These are phyloP conservation scores for Plasmopara halstedii DNA, from an alignment of 352 stramenopile species.

Conservation along the genomic window DNA sequence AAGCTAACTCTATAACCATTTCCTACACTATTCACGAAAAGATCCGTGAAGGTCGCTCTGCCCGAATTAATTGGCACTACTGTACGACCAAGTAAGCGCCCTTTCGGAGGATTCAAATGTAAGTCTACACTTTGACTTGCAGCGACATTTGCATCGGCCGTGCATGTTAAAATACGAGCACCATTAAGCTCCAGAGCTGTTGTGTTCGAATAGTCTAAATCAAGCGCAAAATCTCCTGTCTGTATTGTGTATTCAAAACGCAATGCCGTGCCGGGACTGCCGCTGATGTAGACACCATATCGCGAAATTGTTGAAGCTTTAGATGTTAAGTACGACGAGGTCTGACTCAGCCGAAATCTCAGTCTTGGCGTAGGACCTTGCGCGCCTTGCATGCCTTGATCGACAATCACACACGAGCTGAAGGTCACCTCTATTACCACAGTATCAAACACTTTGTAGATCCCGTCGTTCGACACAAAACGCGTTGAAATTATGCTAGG, in stretches of 20 bases:
- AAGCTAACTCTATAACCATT: conserved; percentile 65
- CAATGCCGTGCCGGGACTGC: conserved; percentile 36
- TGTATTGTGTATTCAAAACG: conserved; percentile 72
- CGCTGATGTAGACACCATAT: conserved; percentile 50
- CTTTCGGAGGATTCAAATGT: conserved; percentile 74
- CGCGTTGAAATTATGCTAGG: conserved; percentile 38
- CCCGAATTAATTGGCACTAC: conserved; percentile 53
- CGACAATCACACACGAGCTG: conserved; percentile 51
- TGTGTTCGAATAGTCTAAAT: conserved; percentile 62
- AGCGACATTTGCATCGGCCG: conserved; percentile 13
- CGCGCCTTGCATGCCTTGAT: conserved; percentile 18
- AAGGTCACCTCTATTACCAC: conserved; percentile 61
- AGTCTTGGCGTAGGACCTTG: conserved; percentile 30
- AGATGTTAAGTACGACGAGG: conserved; percentile 19
- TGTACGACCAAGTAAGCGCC: conserved; percentile 32
- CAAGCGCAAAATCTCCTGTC: conserved; percentile 52
- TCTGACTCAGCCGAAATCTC: conserved; percentile 42
- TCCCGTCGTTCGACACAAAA: conserved; percentile 56
- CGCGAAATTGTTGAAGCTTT: conserved; percentile 37
- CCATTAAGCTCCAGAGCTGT: conserved; percentile 55
- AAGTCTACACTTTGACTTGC: conserved; percentile 52
- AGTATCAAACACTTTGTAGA: conserved; percentile 50
- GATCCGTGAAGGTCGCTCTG: conserved; percentile 48
- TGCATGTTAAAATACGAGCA: conserved; percentile 63
- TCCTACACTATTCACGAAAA: conserved; percentile 65